phyloP scores from a whole-genome alignment of 495 filamentous ascomycete genomes.

The Trichoderma erinaceum region DNA sequence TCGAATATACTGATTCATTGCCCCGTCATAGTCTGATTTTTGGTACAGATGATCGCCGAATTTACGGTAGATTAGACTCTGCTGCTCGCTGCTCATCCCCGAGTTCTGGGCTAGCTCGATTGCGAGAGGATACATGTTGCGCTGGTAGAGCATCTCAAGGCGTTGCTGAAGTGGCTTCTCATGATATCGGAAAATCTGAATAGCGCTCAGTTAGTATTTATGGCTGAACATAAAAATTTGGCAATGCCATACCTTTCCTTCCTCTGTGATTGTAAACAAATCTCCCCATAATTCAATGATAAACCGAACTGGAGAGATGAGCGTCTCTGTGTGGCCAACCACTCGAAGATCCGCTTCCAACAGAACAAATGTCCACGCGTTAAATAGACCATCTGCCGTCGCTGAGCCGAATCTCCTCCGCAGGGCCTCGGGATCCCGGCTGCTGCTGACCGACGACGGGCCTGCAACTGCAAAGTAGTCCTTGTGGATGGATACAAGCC shows the following conservation, averaged over 20 bases:
- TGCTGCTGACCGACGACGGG: conserved; percentile 52
- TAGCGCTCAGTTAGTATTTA: not conserved
- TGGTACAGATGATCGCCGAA: conserved; percentile 97
- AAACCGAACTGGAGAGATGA: conserved; percentile 69
- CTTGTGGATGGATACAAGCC: conserved; percentile 68
- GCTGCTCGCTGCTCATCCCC: conserved; percentile 68
- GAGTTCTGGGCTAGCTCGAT: conserved; percentile 91
- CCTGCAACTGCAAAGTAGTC: conserved; percentile 86
- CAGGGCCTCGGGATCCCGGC: conserved; percentile 46
- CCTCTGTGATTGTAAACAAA: conserved; percentile 76
- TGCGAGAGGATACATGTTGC: conserved; percentile 84
- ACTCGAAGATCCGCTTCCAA: conserved; percentile 87
- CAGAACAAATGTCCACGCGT: conserved; percentile 76
- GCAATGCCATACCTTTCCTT: conserved; percentile 70
- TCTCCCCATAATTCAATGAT: conserved; percentile 89
- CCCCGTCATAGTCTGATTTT: conserved; percentile 88
- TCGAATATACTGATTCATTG: conserved; percentile 96
- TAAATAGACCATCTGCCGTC: conserved; percentile 69
- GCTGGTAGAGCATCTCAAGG: conserved; percentile 87
- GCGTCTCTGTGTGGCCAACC: conserved; percentile 79
- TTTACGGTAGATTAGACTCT: conserved; percentile 85
- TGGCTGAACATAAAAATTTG: conserved; percentile 17
- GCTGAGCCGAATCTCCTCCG: conserved; percentile 57
- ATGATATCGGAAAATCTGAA: conserved; percentile 77
- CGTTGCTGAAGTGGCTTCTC: conserved; percentile 87